A percentile compares a stretch with the other conserved stretches of the same genome.
Conservation (phyloP, 306 rosid species). For the Malus fusca region DNA sequence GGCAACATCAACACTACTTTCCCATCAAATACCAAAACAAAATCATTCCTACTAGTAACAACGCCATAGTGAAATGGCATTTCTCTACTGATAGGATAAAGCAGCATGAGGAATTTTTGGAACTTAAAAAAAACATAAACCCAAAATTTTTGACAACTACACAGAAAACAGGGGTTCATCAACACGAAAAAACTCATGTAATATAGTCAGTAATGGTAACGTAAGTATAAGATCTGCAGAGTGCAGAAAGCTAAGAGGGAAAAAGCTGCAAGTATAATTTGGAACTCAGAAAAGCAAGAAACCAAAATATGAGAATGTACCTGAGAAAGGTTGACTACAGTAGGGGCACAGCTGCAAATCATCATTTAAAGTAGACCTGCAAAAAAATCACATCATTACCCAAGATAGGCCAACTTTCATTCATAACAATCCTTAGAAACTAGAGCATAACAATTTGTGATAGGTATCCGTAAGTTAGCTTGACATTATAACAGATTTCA, state of each 20-base stretch:
- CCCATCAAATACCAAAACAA: neutral
- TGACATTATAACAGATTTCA: neutral
- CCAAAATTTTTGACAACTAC: neutral
- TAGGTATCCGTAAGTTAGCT: conserved; percentile 6
- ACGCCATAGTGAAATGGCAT: neutral
- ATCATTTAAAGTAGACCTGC: conserved; percentile 71
- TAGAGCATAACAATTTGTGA: neutral
- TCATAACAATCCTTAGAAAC: neutral
- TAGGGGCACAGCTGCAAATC: conserved; percentile 86
- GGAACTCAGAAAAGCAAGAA: neutral
- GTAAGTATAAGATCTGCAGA: neutral
- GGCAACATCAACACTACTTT: conserved; percentile 1
- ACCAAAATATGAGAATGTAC: conserved; percentile 24
- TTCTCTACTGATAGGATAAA: neutral
- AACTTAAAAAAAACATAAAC: neutral
- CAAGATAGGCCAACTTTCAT: neutral
- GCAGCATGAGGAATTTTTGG: neutral
- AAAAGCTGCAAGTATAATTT: neutral
- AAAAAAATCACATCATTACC: conserved; percentile 4
- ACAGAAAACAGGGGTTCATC: neutral
- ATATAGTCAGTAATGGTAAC: neutral
- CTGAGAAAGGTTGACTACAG: conserved; percentile 89
- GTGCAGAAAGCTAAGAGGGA: neutral
- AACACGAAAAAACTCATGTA: neutral
- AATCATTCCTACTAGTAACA: too few relatives aligned